Conservation (phyloP, 2,329 filamentous ascomycete genomes). For the Cladophialophora chaetospira region DNA sequence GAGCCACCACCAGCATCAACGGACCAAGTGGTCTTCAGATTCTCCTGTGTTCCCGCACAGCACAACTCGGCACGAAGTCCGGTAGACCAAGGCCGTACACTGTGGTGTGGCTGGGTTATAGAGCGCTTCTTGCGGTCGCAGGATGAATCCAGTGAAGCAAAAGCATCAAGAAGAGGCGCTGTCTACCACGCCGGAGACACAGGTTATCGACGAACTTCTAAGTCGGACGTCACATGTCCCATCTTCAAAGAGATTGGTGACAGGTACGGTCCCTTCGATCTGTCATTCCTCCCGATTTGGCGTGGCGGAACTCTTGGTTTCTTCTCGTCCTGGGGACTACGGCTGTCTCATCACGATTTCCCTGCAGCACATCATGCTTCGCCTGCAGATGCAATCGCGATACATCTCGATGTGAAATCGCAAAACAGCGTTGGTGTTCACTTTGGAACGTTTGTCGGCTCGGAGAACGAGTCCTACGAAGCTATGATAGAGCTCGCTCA, state of each 20-base stretch:
- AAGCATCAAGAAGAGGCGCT: slow-evolving; percentile 4
- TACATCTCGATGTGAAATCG: slow-evolving; percentile 50
- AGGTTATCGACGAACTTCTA: slow-evolving; percentile 45
- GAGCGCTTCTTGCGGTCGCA: slow-evolving; percentile 39
- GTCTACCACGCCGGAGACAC: slow-evolving; percentile 52
- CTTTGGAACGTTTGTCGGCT: slow-evolving; percentile 44
- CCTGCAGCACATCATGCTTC: slow-evolving; percentile 50
- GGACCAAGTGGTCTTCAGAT: slow-evolving; percentile 8
- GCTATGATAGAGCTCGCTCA: slow-evolving; percentile 21
- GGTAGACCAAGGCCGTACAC: slow-evolving; percentile 43
- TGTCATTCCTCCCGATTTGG: slow-evolving; percentile 53
- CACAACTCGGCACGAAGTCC: slow-evolving; percentile 49
- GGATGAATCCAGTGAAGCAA: slow-evolving; percentile 18
- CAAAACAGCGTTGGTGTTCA: slow-evolving; percentile 55
- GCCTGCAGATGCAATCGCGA: slow-evolving; percentile 50
- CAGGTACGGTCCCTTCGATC: slow-evolving; percentile 51
- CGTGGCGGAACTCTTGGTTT: slow-evolving; percentile 40
- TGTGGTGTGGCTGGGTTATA: slow-evolving; percentile 50
- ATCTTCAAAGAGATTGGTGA: slow-evolving; percentile 52
- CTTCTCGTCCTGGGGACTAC: slow-evolving; percentile 22
- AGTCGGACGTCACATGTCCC: slow-evolving; percentile 46
- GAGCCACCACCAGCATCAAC: slow-evolving; percentile 22
- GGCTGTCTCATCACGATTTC: slow-evolving; percentile 44
- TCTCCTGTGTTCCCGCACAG: slow-evolving; percentile 37
- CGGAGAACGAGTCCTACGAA: slow-evolving; percentile 21